Conservation (phyloP, 441 rosid species). For the Erodium trifolium region DNA sequence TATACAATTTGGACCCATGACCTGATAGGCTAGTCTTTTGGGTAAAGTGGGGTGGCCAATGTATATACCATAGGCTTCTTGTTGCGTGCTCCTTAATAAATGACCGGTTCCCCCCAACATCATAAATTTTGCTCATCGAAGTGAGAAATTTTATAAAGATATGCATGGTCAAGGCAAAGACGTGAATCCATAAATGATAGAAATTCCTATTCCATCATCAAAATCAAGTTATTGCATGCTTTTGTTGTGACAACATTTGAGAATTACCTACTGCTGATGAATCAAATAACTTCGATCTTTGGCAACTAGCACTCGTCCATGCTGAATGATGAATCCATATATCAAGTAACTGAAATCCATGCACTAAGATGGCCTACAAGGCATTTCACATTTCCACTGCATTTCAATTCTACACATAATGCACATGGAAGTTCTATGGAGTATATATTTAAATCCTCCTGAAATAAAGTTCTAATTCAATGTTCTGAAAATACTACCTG, state of each 20-base stretch:
- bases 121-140: too few species aligned
- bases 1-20: too few species aligned
- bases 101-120: too few species aligned
- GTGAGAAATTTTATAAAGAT: too few species aligned
- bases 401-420: conserved; percentile 12
- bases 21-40: too few species aligned
- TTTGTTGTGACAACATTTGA: conserved; percentile 14
- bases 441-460: neutral
- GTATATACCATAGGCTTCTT: too few species aligned
- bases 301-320: conserved; percentile 50
- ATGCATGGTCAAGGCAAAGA: too few species aligned
- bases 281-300: conserved; percentile 59
- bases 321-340: conserved; percentile 78
- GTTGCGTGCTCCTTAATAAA: too few species aligned
- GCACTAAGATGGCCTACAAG: conserved; percentile 77
- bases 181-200: too few species aligned
- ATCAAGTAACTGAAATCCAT: conserved; percentile 95
- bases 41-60: too few species aligned
- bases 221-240: conserved; percentile 14
- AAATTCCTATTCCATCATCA: too few species aligned
- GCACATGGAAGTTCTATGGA: conserved; percentile 3
- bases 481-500: conserved; percentile 62
- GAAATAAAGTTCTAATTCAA: neutral
- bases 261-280: conserved; percentile 62
- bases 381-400: conserved; percentile 12